Base-by-base conservation (phyloP, 1,139 yeast species). In the Entelexis paramagnoliae region DNA sequence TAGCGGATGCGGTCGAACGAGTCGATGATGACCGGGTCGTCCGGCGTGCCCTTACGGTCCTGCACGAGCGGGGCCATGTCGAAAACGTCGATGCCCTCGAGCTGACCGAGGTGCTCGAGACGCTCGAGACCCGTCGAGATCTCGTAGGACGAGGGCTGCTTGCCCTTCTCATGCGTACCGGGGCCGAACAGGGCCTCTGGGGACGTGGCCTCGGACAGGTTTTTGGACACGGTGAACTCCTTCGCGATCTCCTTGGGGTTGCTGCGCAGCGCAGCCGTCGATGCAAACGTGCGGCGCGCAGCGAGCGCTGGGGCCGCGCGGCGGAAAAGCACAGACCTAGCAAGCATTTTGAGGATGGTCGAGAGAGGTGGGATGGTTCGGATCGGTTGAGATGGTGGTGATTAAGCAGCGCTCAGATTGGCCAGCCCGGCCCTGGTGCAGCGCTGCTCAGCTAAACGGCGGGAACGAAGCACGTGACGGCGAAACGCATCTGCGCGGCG, bases 121-220 rank as follows among this genome's bases (percentile, higher is more conserved):
- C 98, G 88, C 72, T 85, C 97, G 68, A 91, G 77, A 84, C 98
- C 98, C 53, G 98, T 93, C 64, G 96, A 89, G 75, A 89, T 97
- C 66, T 91, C 96, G 64, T 85, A 68, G 70, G 89, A 95, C 56
- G 95, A 80, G 68, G 98, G 97, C 64, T 91, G 81, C 54, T 83
- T 76, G 64, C 93, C 95, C 59, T 70, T 72, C 64, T 76, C 72
- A 60, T 95, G 95, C 78, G 96, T 96, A 22, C 64, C 66, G 55
- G 83, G 80, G 71, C 96, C 96, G 63, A 88, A 79, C 71, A 91
- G 79, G 54, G 89, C 77, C 65, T 79, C 85, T 52, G 81, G 78
- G 65, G 89, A 89, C 53, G 81, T 76, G 62, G 89, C 94, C 67
- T 89, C 95, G 54, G 82, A 72, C 65, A 89, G 77, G 54, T 68